A percentile compares a stretch with the other conserved stretches of the same genome.
These are phyloP conservation scores for Globisporangium heterothallicum DNA, from an alignment of 352 stramenopile species.

Conservation along the genomic window DNA sequence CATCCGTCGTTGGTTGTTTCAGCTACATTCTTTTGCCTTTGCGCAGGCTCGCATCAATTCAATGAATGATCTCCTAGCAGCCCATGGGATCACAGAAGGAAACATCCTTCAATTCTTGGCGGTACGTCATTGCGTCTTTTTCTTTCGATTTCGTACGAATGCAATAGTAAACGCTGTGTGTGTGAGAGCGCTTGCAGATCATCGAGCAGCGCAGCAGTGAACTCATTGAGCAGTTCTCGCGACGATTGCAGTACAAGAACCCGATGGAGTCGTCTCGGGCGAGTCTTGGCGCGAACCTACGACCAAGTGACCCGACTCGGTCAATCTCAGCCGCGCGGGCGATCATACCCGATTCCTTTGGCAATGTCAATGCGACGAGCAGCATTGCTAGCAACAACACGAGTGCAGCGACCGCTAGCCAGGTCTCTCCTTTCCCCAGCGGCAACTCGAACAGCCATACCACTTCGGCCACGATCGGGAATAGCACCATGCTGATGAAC, in stretches of 20 bases:
- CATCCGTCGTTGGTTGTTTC: neutral
- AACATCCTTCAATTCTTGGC: constrained; percentile 82
- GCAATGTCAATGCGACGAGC: neutral
- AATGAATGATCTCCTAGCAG: constrained; percentile 77
- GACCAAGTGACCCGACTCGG: constrained; percentile 58
- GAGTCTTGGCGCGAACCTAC: constrained; percentile 56
- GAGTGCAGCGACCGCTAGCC: constrained; percentile 7
- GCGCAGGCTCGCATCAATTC: constrained; percentile 72
- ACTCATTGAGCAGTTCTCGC: constrained; percentile 72
- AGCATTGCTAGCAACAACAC: constrained; percentile 3
- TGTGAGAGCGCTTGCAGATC: constrained; percentile 31
- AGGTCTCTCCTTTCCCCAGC: too few species aligned
- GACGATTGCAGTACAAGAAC: constrained; percentile 64
- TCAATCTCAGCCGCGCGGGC: constrained; percentile 41
- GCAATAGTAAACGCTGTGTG: neutral
- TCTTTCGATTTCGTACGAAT: neutral
- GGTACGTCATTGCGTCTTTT: constrained; percentile 23
- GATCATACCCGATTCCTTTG: constrained; percentile 33
- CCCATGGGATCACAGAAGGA: constrained; percentile 72
- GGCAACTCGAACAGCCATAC: constrained; percentile 7
- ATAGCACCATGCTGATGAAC: neutral
- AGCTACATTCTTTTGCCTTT: neutral
- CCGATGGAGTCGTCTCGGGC: constrained; percentile 43
- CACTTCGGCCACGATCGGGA: neutral
- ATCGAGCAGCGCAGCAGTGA: constrained; percentile 80